phyloP scores from a whole-genome alignment of 2,329 filamentous ascomycete species.

The Cylindrodendrum hubeiense region DNA sequence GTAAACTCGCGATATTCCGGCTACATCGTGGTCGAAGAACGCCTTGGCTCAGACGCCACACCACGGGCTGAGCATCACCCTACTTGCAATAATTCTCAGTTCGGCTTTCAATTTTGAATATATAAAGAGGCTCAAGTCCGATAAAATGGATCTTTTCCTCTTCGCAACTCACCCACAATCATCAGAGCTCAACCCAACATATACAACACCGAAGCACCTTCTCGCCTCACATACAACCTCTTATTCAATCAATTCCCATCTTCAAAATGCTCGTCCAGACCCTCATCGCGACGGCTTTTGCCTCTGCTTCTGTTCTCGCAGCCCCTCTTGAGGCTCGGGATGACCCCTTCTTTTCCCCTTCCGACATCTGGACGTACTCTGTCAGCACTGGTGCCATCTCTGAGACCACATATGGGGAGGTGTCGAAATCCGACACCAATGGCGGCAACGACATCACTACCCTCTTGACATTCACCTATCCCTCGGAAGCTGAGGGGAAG shows the following conservation, averaged over 20 bases:
- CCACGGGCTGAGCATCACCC: not conserved
- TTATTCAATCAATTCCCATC: not conserved
- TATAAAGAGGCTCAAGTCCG: not conserved
- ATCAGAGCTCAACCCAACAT: not conserved
- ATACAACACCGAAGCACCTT: not conserved
- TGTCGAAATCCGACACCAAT: constrained; percentile 36
- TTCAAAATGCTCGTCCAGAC: constrained; percentile 35
- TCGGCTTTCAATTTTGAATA: not conserved
- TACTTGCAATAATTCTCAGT: not conserved
- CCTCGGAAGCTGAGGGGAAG: constrained; percentile 29
- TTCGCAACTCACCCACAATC: not conserved
- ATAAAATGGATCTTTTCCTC: not conserved
- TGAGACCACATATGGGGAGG: not conserved
- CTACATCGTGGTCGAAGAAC: not conserved
- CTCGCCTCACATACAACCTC: not conserved
- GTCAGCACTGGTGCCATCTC: constrained; percentile 35
- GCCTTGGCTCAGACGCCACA: not conserved
- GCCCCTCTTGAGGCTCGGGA: constrained; percentile 28
- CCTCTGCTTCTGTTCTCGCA: constrained; percentile 31
- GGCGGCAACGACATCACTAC: constrained; percentile 40
- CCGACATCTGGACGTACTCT: constrained; percentile 34
- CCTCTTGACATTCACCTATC: constrained; percentile 44
- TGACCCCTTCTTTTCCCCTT: constrained; percentile 33
- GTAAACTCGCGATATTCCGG: not conserved
- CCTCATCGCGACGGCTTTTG: constrained; percentile 29